Evolutionary conservation across 352 stramenopile genomes (phyloP).

Genomic region (Phytophthora megakarya): DNA sequence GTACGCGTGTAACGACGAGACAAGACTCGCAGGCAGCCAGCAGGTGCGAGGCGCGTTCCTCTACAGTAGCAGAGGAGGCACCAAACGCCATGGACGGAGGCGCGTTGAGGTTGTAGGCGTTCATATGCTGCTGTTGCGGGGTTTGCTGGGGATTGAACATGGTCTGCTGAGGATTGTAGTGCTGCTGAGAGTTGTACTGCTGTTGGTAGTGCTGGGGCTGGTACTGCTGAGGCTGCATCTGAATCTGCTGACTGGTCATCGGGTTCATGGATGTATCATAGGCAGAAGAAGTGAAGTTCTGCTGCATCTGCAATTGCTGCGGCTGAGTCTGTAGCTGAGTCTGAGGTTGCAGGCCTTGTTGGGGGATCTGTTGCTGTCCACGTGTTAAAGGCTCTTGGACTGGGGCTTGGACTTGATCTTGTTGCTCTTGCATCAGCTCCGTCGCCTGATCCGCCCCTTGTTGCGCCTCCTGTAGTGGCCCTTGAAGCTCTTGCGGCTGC

Average conservation of each 20-base stretch:
- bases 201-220: slow-evolving; percentile 31
- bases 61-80: slow-evolving; percentile 21
- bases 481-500: slow-evolving; percentile 12
- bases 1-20: slow-evolving; percentile 68
- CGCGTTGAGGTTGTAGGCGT: slow-evolving; percentile 30
- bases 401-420: not conserved
- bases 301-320: too few relatives aligned
- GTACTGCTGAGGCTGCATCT: slow-evolving; percentile 26
- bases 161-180: slow-evolving; percentile 26
- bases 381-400: not conserved
- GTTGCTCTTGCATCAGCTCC: slow-evolving; percentile 1
- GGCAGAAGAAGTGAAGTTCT: slow-evolving; percentile 17
- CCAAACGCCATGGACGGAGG: slow-evolving; percentile 29
- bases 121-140: slow-evolving; percentile 29
- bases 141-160: slow-evolving; percentile 32
- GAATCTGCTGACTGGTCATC: slow-evolving; percentile 21
- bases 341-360: slow-evolving; percentile 1
- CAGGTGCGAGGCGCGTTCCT: slow-evolving; percentile 63
- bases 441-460: not conserved
- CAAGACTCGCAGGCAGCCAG: slow-evolving; percentile 78
- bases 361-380: slow-evolving; percentile 1
- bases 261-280: slow-evolving; percentile 27
- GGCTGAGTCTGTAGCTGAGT: slow-evolving; percentile 9
- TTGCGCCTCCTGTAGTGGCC: not conserved
- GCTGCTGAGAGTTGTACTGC: slow-evolving; percentile 21